Evolutionary conservation across 75 land plant genomes (phyloP).

Genomic region (Picea sitchensis): DNA sequence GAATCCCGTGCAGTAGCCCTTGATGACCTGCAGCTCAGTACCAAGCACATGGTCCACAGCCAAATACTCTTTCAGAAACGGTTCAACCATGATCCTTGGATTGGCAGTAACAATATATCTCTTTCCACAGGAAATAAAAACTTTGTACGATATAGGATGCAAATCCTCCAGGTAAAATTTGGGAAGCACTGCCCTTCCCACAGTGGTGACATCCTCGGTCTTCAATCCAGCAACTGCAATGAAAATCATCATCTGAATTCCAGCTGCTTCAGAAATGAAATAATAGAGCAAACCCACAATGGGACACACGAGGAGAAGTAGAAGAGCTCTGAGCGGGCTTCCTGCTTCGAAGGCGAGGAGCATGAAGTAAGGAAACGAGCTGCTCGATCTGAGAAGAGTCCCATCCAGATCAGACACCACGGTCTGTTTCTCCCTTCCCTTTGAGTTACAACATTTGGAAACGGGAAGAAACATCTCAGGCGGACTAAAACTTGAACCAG

Average conservation of each 20-base stretch:
- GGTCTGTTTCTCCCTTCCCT: too few species aligned
- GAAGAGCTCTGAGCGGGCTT: slow-evolving; percentile 18
- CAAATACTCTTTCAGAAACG: slow-evolving; percentile 48
- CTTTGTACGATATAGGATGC: slow-evolving; percentile 35
- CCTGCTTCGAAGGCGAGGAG: slow-evolving; percentile 30
- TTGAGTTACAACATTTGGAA: too few species aligned
- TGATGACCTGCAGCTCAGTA: slow-evolving; percentile 44
- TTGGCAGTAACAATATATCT: slow-evolving; percentile 31
- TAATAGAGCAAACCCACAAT: slow-evolving; percentile 8
- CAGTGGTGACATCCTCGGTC: slow-evolving; percentile 16
- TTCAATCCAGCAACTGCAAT: slow-evolving; percentile 45
- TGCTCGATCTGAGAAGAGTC: slow-evolving; percentile 9
- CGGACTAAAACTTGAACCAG: too few species aligned
- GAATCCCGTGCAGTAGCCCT: slow-evolving; percentile 51
- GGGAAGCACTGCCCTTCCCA: slow-evolving; percentile 52
- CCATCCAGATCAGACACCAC: slow-evolving; percentile 17
- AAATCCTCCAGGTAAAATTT: slow-evolving; percentile 72
- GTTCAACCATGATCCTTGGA: slow-evolving; percentile 54
- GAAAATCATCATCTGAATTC: slow-evolving; percentile 22
- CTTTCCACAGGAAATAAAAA: slow-evolving; percentile 20
- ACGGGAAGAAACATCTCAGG: too few species aligned
- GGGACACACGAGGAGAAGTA: slow-evolving; percentile 16
- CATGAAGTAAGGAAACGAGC: slow-evolving; percentile 28
- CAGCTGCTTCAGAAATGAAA: neutral
- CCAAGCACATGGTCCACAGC: slow-evolving; percentile 42